Conservation (phyloP, 2,329 filamentous ascomycete genomes). For the Fusarium gaditjirri region DNA sequence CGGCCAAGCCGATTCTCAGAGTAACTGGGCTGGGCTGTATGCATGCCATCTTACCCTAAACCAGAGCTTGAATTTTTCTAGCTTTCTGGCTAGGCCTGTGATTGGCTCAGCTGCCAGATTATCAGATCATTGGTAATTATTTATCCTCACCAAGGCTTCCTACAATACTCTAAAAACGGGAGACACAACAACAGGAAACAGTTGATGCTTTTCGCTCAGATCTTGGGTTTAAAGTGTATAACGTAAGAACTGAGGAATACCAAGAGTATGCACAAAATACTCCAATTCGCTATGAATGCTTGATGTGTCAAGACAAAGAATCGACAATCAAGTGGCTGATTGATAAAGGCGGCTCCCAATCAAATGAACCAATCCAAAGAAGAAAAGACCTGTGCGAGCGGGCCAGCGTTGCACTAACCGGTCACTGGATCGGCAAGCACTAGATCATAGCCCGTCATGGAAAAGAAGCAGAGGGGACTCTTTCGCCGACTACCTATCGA, state of each 20-base stretch:
- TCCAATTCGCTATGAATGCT: conserved; percentile 12
- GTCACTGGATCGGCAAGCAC: conserved; percentile 39
- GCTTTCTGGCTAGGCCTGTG: neutral
- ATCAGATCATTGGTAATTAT: neutral
- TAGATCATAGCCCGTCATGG: conserved; percentile 37
- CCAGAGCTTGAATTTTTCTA: neutral
- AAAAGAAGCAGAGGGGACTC: conserved; percentile 21
- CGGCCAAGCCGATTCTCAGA: conserved; percentile 19
- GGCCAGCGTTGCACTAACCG: conserved; percentile 22
- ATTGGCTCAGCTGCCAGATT: neutral
- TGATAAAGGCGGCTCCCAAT: conserved; percentile 30
- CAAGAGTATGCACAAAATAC: conserved; percentile 16
- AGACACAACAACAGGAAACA: neutral
- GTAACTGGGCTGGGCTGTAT: neutral
- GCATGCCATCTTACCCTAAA: conserved; percentile 17
- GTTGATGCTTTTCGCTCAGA: neutral
- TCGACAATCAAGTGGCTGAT: conserved; percentile 28
- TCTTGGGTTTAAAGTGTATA: conserved; percentile 8
- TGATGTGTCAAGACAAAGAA: conserved; percentile 25
- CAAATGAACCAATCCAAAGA: conserved; percentile 23
- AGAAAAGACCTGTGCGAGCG: neutral
- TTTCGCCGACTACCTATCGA: conserved; percentile 12
- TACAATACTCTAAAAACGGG: neutral
- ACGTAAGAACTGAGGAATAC: neutral
- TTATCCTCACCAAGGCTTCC: neutral